A percentile compares a stretch with the other conserved stretches of the same genome.
phyloP scores from a whole-genome alignment of 768 basidiomycete genomes.

The Arthromyces matolae region DNA sequence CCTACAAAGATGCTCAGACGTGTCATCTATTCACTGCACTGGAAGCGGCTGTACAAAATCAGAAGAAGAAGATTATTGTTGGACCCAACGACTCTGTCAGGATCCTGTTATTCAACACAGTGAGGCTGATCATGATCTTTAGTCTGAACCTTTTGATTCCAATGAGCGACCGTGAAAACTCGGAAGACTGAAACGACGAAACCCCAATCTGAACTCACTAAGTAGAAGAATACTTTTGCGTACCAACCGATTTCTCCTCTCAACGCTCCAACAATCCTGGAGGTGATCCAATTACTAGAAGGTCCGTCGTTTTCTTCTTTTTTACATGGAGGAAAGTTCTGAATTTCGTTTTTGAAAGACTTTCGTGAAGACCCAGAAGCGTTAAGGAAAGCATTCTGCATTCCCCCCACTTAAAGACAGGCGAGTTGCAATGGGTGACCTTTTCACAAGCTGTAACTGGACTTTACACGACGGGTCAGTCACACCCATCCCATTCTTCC shows the following conservation, averaged over 20 bases:
- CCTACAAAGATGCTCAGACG: slow-evolving; percentile 61
- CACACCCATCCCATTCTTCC: too few species aligned
- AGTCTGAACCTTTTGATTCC: slow-evolving; percentile 3
- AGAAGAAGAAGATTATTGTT: slow-evolving; percentile 85
- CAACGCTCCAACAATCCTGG: slow-evolving; percentile 77
- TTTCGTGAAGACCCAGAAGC: slow-evolving; percentile 59
- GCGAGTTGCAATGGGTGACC: slow-evolving; percentile 78
- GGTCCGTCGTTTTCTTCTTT: slow-evolving; percentile 39
- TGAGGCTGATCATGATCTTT: slow-evolving; percentile 35
- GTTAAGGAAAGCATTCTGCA: slow-evolving; percentile 45
- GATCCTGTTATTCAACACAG: slow-evolving; percentile 90
- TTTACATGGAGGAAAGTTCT: not conserved
- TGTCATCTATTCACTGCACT: slow-evolving; percentile 79
- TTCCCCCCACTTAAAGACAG: slow-evolving; percentile 63
- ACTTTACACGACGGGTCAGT: slow-evolving; percentile 79
- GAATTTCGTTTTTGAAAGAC: slow-evolving; percentile 37
- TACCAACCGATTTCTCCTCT: slow-evolving; percentile 77
- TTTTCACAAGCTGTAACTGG: slow-evolving; percentile 89
- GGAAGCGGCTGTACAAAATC: slow-evolving; percentile 79
- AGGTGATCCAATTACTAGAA: slow-evolving; percentile 73
- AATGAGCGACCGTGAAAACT: slow-evolving; percentile 29
- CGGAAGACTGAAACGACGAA: slow-evolving; percentile 29
- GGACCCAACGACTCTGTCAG: slow-evolving; percentile 90
- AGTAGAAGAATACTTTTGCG: slow-evolving; percentile 63
- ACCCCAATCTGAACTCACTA: slow-evolving; percentile 55